phyloP scores from a whole-genome alignment of 2,329 filamentous ascomycete species.

The Trichoderma pleuroti region DNA sequence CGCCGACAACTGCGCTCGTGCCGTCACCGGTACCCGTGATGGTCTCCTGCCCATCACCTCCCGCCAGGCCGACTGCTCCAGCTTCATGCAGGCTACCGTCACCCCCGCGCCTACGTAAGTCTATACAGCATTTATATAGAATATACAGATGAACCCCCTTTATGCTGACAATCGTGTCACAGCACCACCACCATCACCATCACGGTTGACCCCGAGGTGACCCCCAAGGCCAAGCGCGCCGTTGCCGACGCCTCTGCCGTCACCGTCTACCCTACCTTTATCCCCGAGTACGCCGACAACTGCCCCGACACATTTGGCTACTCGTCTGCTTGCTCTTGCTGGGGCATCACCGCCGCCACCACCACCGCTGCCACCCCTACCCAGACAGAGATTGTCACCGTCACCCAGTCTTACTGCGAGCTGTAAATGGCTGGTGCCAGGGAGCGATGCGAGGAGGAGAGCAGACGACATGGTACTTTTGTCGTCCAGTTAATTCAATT shows the following conservation, averaged over 20 bases:
- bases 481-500: not conserved
- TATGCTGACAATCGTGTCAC: not conserved
- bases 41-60: slow-evolving; percentile 34
- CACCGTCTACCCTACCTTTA: slow-evolving; percentile 31
- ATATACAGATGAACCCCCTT: not conserved
- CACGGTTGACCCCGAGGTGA: slow-evolving; percentile 34
- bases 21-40: slow-evolving; percentile 42
- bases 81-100: slow-evolving; percentile 40
- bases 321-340: slow-evolving; percentile 45
- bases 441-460: not conserved
- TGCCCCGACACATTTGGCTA: slow-evolving; percentile 36
- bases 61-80: slow-evolving; percentile 40
- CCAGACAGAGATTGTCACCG: slow-evolving; percentile 40
- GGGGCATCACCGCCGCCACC: slow-evolving; percentile 39
- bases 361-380: slow-evolving; percentile 39
- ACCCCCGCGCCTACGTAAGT: slow-evolving; percentile 40
- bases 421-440: slow-evolving; percentile 22
- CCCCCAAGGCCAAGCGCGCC: slow-evolving; percentile 29
- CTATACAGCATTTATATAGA: not conserved
- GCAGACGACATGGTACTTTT: not conserved
- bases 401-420: slow-evolving; percentile 41
- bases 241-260: slow-evolving; percentile 30
- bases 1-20: slow-evolving; percentile 47
- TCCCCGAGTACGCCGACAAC: slow-evolving; percentile 41
- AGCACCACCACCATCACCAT: slow-evolving; percentile 39